Percentiles rank a stretch among this genome's conserved stretches.
These are phyloP conservation scores for Podospora pseudopauciseta DNA, from an alignment of 495 filamentous ascomycete genomes.

Conservation along the genomic window DNA sequence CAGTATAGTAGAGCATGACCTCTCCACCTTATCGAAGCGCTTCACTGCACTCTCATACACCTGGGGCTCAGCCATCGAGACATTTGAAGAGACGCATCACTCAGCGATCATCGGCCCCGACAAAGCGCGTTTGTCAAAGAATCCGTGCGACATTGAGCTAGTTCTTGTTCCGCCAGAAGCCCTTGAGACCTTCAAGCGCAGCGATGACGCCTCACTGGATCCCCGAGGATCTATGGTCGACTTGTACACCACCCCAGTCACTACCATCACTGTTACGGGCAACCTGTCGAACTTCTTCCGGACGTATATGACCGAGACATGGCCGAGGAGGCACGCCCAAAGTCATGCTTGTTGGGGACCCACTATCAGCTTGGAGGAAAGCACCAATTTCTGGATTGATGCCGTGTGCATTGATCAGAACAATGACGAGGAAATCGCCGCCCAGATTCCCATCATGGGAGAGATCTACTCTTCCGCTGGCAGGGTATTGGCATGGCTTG, in stretches of 20 bases:
- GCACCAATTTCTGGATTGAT: slow-evolving; percentile 25
- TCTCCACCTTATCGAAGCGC: slow-evolving; percentile 6
- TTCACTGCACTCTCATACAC: slow-evolving; percentile 20
- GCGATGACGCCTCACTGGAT: slow-evolving; percentile 7
- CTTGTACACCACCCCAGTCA: slow-evolving; percentile 9
- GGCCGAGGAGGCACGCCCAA: background rate
- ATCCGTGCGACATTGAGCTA: slow-evolving; percentile 6
- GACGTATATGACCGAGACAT: slow-evolving; percentile 7
- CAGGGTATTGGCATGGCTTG: slow-evolving; percentile 15
- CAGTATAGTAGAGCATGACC: slow-evolving; percentile 6
- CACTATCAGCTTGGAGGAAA: background rate
- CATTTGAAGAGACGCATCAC: background rate
- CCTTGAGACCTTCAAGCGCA: slow-evolving; percentile 7
- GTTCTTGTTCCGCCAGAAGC: slow-evolving; percentile 9
- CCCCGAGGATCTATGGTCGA: slow-evolving; percentile 7
- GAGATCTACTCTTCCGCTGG: slow-evolving; percentile 27
- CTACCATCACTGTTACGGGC: background rate
- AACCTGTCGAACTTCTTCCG: slow-evolving; percentile 17
- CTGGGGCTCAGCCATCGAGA: slow-evolving; percentile 15
- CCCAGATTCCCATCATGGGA: slow-evolving; percentile 28
- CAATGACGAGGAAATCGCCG: slow-evolving; percentile 23
- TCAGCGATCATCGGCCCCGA: background rate
- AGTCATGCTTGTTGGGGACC: background rate
- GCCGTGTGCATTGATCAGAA: slow-evolving; percentile 29
- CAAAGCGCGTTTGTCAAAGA: background rate